phyloP scores from a whole-genome alignment of 73 alveolate genomes.

The Uronychia setigera region DNA sequence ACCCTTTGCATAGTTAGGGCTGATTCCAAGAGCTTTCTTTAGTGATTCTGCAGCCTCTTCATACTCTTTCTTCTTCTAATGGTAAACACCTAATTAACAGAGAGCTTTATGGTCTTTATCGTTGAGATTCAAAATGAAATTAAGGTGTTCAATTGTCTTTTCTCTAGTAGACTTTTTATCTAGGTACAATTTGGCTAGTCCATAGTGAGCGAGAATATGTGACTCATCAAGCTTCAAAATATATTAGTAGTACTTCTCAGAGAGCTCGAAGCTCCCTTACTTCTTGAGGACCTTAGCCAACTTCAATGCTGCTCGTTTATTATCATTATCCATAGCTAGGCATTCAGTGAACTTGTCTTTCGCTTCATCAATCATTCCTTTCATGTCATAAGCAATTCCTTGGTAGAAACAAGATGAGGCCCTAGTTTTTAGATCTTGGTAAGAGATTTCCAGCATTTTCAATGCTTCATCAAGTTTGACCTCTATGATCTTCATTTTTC shows the following conservation, averaged over 20 bases:
- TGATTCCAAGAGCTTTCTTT: slow-evolving; percentile 66
- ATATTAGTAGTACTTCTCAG: neutral
- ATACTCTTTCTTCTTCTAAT: slow-evolving; percentile 6
- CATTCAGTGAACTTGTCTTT: neutral
- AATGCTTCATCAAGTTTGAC: neutral
- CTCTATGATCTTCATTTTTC: neutral
- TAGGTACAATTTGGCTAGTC: neutral
- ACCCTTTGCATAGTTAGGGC: slow-evolving; percentile 74
- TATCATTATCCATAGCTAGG: neutral
- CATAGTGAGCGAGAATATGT: neutral
- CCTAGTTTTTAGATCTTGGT: neutral
- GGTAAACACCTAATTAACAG: neutral
- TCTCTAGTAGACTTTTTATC: neutral
- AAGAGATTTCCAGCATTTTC: neutral
- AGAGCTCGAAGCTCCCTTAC: neutral
- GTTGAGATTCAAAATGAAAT: no score
- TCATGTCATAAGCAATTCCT: neutral
- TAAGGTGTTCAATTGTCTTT: neutral
- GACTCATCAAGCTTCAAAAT: neutral
- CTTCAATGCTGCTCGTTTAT: neutral
- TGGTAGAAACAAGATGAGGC: neutral
- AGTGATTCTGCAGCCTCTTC: slow-evolving; percentile 70
- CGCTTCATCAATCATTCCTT: neutral
- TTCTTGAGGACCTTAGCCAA: neutral
- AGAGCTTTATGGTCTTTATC: neutral